Evolutionary conservation across 768 basidiomycete genomes (phyloP), one percentile per base, ranked within the genome.

Genomic region (Xerocomellus amylosporus): DNA sequence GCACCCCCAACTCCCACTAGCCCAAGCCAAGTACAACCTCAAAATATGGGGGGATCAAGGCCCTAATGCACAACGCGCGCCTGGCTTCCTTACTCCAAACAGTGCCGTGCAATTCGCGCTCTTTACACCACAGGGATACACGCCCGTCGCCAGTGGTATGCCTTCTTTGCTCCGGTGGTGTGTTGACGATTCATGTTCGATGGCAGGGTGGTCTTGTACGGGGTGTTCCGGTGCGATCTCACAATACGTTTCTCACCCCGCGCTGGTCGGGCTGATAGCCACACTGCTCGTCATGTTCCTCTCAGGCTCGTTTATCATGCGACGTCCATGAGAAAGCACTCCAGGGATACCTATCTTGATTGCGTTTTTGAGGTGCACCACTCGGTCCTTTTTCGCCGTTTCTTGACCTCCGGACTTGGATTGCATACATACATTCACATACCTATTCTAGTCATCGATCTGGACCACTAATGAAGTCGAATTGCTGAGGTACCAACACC

Each of bases 31-130:
- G 22, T 87, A 87, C 66, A 81, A 79, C 7, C 72, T 86, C 20
- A 71, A 76, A 22, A 80, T 87, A 36, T 81, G 74, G 70, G 84
- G 81, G 50, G 78, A 83, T 43, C 70, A 79, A 30, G 86, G 85
- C 10, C 71, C 77, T n/a, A 75, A 68, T 19, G 80, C 79, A 4
- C 65, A 69, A 13, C 67, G 77, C 8, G 56, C 71, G 14, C 77
- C 79, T 1, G 85, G 86, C 2, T 66, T 74, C 58, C 72, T 87
- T 52, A 71, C 70, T 49, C 76, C 81, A 26, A 82, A 84, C 64
- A 73, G 74, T 26, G 73, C 75, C 1, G 70, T 82, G 39, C 66
- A 74, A 55, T 86, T 87, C 64, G 81, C 80, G 45, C 67, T 87
- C 59, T 88, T 86, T 63, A 75, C 75, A 17, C 81, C 82, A 14